phyloP scores from a whole-genome alignment of 345 rosid species.

The Sapria himalayana region DNA sequence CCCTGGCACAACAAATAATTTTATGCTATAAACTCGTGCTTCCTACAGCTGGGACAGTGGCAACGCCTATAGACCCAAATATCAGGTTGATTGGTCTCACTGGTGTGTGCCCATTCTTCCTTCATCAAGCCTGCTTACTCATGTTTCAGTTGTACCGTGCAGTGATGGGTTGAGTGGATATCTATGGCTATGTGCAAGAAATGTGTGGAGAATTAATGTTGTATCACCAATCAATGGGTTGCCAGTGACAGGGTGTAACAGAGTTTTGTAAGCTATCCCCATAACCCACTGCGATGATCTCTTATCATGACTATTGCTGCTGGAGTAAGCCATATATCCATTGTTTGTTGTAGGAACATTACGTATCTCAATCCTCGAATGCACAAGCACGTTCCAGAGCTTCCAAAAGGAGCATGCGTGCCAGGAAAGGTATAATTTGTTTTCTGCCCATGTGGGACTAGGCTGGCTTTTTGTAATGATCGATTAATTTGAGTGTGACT shows the following conservation, averaged over 20 bases:
- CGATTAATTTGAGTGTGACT: too few relatives aligned
- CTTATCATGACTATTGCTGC: constrained; percentile 6
- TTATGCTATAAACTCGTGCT: constrained; percentile 19
- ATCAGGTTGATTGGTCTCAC: constrained; percentile 29
- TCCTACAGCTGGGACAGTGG: constrained; percentile 23
- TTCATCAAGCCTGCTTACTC: constrained; percentile 7
- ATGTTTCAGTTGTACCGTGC: constrained; percentile 13
- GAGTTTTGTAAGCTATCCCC: constrained; percentile 39
- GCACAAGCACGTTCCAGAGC: constrained; percentile 47
- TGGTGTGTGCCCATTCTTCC: constrained; percentile 3
- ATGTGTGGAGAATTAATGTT: constrained; percentile 18
- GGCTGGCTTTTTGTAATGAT: too few relatives aligned
- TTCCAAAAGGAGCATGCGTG: constrained; percentile 44
- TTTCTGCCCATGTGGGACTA: too few relatives aligned
- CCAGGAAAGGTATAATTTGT: constrained; percentile 66
- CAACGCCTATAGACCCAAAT: constrained; percentile 27
- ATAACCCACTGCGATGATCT: too few relatives aligned
- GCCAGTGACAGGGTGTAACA: constrained; percentile 39
- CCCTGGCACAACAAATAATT: constrained; percentile 29
- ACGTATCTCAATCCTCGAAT: constrained; percentile 38
- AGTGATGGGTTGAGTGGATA: constrained; percentile 91
- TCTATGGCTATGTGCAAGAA: constrained; percentile 53
- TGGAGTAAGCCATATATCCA: constrained; percentile 4
- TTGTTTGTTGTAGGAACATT: constrained; percentile 34
- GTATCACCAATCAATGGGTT: constrained; percentile 55